Evolutionary conservation across 805 yeast species (phyloP).

Genomic region (Pichia scutulata): DNA sequence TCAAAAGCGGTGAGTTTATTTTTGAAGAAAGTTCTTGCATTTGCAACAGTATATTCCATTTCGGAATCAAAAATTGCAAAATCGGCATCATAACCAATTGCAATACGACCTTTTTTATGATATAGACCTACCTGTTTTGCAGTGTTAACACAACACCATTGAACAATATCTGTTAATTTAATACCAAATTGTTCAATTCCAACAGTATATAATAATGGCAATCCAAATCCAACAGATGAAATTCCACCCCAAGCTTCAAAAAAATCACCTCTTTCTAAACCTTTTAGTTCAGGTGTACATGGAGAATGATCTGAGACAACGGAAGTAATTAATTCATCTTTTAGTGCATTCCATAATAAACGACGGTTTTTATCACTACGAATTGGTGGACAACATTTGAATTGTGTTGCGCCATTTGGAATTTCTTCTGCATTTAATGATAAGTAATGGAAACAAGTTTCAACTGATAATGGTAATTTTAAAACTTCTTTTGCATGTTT

Average conservation of each 20-base stretch:
- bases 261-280: conserved; percentile 76
- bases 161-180: conserved; percentile 48
- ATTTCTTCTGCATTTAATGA: conserved; percentile 72
- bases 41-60: conserved; percentile 40
- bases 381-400: conserved; percentile 94
- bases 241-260: conserved; percentile 96
- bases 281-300: conserved; percentile 86
- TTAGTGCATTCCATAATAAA: conserved; percentile 71
- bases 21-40: conserved; percentile 59
- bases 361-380: conserved; percentile 65
- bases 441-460: conserved; percentile 91
- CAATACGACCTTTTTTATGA: conserved; percentile 64
- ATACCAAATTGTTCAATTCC: conserved; percentile 36
- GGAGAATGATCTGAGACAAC: conserved; percentile 96
- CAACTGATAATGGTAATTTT: conserved; percentile 67
- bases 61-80: conserved; percentile 72
- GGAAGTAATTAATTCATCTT: conserved; percentile 58
- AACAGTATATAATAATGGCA: conserved; percentile 74
- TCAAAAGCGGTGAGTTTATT: conserved; percentile 86
- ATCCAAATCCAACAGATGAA: conserved; percentile 85
- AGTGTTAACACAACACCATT: conserved; percentile 79
- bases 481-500: conserved; percentile 47
- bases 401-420: conserved; percentile 70
- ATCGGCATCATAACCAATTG: conserved; percentile 81
- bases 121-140: conserved; percentile 77